Base-by-base conservation (phyloP, 139 green algal genomes). In the Zygnema cylindricum region DNA sequence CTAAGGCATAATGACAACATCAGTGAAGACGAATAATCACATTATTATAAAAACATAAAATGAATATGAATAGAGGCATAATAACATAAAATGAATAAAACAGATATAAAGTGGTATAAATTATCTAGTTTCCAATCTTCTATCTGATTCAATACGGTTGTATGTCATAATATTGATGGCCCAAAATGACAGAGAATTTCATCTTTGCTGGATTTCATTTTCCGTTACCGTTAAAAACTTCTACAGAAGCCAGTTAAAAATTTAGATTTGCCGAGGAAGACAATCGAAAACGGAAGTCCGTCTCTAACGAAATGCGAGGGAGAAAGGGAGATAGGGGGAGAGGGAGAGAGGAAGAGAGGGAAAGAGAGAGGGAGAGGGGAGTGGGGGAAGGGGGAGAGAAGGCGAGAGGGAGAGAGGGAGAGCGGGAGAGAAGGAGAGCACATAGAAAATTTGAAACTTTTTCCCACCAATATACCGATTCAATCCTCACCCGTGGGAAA, bases 401-500 rank as follows among this genome's bases (percentile, higher is more conserved):
- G 75, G 75, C 25, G 75, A 82, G 33, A 73, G 25, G 25, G 75
- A 57, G 33, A 82, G 75, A 32, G n/a, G 30, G 75, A 82, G 75
- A 73, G n/a, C 30, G 33, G 75, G 25, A 82, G 75, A 57, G 33
- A 82, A 25, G 75, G 33, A 82, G 33, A 82, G 75, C n/a, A 32
- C 25, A 25, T 79, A 25, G 71, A 25, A 25, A 32, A 82, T 25
- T 25, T 30, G 30, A 25, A 25, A 82, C 75, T 82, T 82, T 32
- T 82, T 73, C 33, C 25, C 33, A 25, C 33, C n/a, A n/a, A n/a
- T n/a, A n/a, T n/a, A n/a, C n/a, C n/a, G n/a, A n/a, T n/a, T n/a
- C n/a, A n/a, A n/a, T n/a, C n/a, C 49, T 63, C 38, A 94, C 96
- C 96, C 36, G 83, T 93, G 16, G 96, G 95, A 82, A 98, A 99